These are phyloP conservation scores for Bipolaris zeicola DNA, from an alignment of 2,329 filamentous ascomycete species.

Conservation along the genomic window DNA sequence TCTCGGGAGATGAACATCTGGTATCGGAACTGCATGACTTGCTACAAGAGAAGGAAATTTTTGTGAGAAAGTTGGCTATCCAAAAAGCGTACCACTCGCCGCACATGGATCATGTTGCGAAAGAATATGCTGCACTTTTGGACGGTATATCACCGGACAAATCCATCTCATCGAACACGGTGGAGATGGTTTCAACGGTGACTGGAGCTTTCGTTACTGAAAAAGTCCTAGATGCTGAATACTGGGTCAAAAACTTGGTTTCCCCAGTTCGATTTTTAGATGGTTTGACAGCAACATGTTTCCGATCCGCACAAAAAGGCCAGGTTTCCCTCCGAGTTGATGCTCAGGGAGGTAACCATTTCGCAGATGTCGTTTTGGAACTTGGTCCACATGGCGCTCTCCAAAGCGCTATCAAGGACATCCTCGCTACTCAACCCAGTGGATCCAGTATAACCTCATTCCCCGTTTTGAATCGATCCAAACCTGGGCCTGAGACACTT, in stretches of 20 bases:
- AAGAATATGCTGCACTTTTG: not conserved
- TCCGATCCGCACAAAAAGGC: not conserved
- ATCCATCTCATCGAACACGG: not conserved
- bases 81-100: conserved; percentile 53
- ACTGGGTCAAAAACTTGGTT: conserved; percentile 12
- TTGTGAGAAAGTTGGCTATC: conserved; percentile 26
- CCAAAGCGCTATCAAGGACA: conserved; percentile 26
- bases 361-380: conserved; percentile 39
- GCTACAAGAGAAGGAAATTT: conserved; percentile 16
- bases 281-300: not conserved
- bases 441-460: not conserved
- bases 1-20: conserved; percentile 40
- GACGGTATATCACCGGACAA: not conserved
- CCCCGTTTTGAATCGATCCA: conserved; percentile 1
- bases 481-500: not conserved
- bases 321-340: conserved; percentile 3
- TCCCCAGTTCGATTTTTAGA: conserved; percentile 8
- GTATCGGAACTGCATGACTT: conserved; percentile 50
- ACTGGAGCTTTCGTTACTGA: not conserved
- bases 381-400: conserved; percentile 55
- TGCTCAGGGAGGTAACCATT: not conserved
- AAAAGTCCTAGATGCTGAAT: not conserved
- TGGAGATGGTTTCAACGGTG: not conserved
- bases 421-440: conserved; percentile 2
- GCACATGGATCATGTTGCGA: conserved; percentile 13